Evolutionary conservation across 1,284 basidiomycete species (phyloP).

Genomic region (Malassezia pachydermatis): DNA sequence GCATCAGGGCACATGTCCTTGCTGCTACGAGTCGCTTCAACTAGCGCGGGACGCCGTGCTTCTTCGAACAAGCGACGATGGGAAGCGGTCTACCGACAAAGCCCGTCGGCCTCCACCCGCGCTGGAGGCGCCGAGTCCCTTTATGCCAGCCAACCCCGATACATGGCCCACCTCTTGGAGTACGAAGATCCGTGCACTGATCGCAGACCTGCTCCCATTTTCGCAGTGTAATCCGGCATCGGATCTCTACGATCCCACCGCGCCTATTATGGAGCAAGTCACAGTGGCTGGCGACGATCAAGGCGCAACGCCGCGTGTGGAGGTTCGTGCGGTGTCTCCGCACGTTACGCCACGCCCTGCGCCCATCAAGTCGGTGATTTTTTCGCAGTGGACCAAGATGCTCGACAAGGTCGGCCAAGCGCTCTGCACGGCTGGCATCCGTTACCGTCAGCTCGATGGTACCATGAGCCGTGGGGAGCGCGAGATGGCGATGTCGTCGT

Average conservation of each 20-base stretch:
- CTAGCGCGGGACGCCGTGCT: too few relatives aligned
- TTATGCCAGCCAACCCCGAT: constrained; percentile 7
- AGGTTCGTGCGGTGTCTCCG: constrained; percentile 1
- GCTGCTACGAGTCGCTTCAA: constrained; percentile 54
- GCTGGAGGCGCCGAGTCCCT: background rate
- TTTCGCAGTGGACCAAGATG: constrained; percentile 52
- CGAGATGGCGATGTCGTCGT: constrained; percentile 26
- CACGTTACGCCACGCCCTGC: constrained; percentile 17
- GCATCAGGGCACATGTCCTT: constrained; percentile 54
- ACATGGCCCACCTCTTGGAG: constrained; percentile 18
- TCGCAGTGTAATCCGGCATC: constrained; percentile 38
- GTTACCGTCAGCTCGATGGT: constrained; percentile 35
- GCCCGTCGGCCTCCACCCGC: background rate
- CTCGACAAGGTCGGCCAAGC: constrained; percentile 38
- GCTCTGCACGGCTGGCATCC: constrained; percentile 33
- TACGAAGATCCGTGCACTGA: constrained; percentile 40
- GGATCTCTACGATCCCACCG: constrained; percentile 30
- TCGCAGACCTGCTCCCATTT: constrained; percentile 40
- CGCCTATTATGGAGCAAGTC: constrained; percentile 36
- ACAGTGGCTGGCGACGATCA: constrained; percentile 12
- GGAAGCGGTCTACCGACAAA: constrained; percentile 25
- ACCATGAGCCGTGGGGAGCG: constrained; percentile 37
- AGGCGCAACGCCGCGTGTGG: constrained; percentile 2
- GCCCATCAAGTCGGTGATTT: constrained; percentile 47
- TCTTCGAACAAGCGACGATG: constrained; percentile 33